These are phyloP conservation scores for Ogataea naganishii DNA, from an alignment of 805 yeast genomes.

Conservation along the genomic window DNA sequence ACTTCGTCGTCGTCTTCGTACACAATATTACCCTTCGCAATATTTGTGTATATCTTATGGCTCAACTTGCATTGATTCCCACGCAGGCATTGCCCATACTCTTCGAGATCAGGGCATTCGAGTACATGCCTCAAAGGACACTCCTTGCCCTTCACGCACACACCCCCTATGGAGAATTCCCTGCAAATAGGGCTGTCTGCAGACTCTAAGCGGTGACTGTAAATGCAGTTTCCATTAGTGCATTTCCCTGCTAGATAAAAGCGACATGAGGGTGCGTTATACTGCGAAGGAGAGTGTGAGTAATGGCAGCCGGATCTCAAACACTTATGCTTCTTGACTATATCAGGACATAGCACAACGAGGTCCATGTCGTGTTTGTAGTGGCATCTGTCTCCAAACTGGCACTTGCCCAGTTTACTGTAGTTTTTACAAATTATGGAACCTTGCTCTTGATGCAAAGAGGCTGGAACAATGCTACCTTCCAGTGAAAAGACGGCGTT, in stretches of 20 bases:
- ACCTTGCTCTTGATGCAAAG: slow-evolving; percentile 4
- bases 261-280: slow-evolving; percentile 52
- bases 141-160: slow-evolving; percentile 50
- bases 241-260: slow-evolving; percentile 42
- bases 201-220: slow-evolving; percentile 35
- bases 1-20: slow-evolving; percentile 4
- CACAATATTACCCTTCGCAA: neutral
- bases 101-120: slow-evolving; percentile 67
- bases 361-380: slow-evolving; percentile 43
- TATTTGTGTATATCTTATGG: slow-evolving; percentile 29
- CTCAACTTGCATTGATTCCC: slow-evolving; percentile 42
- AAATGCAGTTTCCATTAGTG: slow-evolving; percentile 41
- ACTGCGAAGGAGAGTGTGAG: slow-evolving; percentile 49
- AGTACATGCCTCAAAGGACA: slow-evolving; percentile 52
- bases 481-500: neutral
- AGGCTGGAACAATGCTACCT: slow-evolving; percentile 3
- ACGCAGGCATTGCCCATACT: slow-evolving; percentile 48
- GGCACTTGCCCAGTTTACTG: slow-evolving; percentile 36
- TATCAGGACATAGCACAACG: slow-evolving; percentile 45
- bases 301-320: slow-evolving; percentile 37
- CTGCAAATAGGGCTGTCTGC: slow-evolving; percentile 40
- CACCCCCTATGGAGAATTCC: slow-evolving; percentile 60
- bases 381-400: slow-evolving; percentile 40
- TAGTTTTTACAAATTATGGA: slow-evolving; percentile 27
- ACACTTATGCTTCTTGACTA: slow-evolving; percentile 40